Percentiles rank a stretch among this genome's conserved stretches.
Evolutionary conservation across 2,329 filamentous ascomycete genomes (phyloP).

Genomic region (Cadophora luteo-olivacea): DNA sequence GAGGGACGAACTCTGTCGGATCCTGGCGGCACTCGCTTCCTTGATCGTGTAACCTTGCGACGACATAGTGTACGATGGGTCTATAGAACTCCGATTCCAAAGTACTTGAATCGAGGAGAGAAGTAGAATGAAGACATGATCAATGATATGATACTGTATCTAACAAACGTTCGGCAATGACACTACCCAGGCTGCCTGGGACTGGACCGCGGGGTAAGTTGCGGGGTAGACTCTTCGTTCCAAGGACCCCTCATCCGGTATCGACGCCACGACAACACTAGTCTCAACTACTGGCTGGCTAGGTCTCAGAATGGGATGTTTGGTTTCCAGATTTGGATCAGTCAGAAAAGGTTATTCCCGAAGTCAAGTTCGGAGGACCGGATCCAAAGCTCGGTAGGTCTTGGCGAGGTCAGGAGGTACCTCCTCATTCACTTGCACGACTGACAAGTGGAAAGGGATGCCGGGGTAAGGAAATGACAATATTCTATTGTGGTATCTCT

Average conservation of each 20-base stretch:
- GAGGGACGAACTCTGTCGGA: conserved; percentile 10
- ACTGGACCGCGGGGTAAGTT: conserved; percentile 5
- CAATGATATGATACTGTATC: too few species aligned
- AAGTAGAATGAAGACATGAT: background rate
- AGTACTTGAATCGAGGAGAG: background rate
- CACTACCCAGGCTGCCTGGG: background rate
- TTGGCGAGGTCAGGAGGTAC: background rate
- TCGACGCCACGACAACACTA: background rate
- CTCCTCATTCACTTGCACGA: background rate
- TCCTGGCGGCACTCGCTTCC: conserved; percentile 3
- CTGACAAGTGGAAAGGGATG: too few species aligned
- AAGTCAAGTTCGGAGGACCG: background rate
- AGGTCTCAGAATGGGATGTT: background rate
- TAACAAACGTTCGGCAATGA: background rate
- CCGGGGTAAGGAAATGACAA: background rate
- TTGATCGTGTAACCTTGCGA: conserved; percentile 4
- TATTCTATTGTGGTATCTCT: conserved; percentile 28
- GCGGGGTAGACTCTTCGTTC: conserved; percentile 1
- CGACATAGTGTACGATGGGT: background rate
- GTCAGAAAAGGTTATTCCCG: background rate
- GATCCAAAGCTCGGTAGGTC: background rate
- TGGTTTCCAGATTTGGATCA: background rate
- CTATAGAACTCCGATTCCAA: background rate
- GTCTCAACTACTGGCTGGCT: background rate
- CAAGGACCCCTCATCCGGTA: background rate